These are phyloP conservation scores for Alternaria gaisen DNA, from an alignment of 2,329 filamentous ascomycete species.

Conservation along the genomic window DNA sequence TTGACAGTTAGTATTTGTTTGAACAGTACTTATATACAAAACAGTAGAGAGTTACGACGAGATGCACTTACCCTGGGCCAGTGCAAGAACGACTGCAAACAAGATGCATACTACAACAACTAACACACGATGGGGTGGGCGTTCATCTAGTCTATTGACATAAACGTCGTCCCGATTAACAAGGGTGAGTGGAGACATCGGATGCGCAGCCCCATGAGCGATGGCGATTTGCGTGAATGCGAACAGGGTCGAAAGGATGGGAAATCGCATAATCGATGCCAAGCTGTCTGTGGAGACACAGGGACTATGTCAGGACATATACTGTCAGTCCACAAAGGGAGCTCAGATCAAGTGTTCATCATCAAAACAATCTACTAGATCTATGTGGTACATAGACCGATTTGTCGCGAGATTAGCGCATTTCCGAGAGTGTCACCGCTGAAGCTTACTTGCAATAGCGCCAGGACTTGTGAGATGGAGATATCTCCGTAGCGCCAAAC, in stretches of 20 bases:
- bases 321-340: not conserved
- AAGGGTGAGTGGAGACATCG: not conserved
- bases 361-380: not conserved
- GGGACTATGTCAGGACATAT: not conserved
- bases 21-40: not conserved
- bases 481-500: conserved; percentile 1
- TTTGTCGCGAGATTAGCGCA: not conserved
- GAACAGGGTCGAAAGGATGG: not conserved
- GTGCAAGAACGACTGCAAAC: conserved; percentile 26
- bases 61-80: conserved; percentile 26
- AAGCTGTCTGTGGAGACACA: not conserved
- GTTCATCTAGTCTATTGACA: conserved; percentile 13
- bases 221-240: not conserved
- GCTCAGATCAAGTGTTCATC: conserved; percentile 4
- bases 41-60: not conserved
- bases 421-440: not conserved
- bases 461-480: conserved; percentile 6
- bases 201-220: not conserved
- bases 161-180: not conserved
- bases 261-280: not conserved
- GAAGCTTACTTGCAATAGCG: not conserved
- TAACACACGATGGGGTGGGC: conserved; percentile 13
- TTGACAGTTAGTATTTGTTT: conserved; percentile 1
- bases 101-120: conserved; percentile 25
- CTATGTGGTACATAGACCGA: not conserved